A percentile compares a stretch with the other conserved stretches of the same genome.
Evolutionary conservation across 495 filamentous ascomycete species (phyloP).

Genomic region (Annulohypoxylon moriforme): DNA sequence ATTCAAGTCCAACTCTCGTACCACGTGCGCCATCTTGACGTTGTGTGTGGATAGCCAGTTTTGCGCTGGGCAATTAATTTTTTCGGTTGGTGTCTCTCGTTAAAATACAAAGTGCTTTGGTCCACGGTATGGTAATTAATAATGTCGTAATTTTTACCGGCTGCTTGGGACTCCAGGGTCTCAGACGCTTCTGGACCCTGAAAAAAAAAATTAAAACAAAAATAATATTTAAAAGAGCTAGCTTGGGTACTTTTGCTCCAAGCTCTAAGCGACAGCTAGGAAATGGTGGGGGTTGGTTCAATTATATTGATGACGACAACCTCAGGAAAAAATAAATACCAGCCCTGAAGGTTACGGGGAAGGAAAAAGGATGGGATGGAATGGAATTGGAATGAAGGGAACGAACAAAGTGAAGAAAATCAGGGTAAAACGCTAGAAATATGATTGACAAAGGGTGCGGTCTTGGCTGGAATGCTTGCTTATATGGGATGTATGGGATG

Average conservation of each 20-base stretch:
- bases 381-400: constrained; percentile 19
- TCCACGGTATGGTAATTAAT: constrained; percentile 31
- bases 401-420: constrained; percentile 19
- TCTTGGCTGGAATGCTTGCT: constrained; percentile 40
- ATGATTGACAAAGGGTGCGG: constrained; percentile 33
- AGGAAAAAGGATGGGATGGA: constrained; percentile 9
- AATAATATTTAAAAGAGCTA: constrained; percentile 24
- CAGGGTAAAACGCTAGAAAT: constrained; percentile 24
- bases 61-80: constrained; percentile 26
- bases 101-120: constrained; percentile 33
- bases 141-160: constrained; percentile 41
- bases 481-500: constrained; percentile 30
- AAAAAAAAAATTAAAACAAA: constrained; percentile 22
- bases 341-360: neutral
- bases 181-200: constrained; percentile 37
- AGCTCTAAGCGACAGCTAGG: constrained; percentile 9
- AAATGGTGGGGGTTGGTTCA: neutral
- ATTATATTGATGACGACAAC: constrained; percentile 31
- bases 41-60: constrained; percentile 43
- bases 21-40: constrained; percentile 52
- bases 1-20: constrained; percentile 60
- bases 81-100: constrained; percentile 26
- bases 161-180: constrained; percentile 39
- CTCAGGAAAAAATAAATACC: constrained; percentile 14
- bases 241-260: constrained; percentile 21